Evolutionary conservation across 2,329 filamentous ascomycete species (phyloP), one percentile per base, ranked within the genome.

Genomic region (Fusarium penzigii): DNA sequence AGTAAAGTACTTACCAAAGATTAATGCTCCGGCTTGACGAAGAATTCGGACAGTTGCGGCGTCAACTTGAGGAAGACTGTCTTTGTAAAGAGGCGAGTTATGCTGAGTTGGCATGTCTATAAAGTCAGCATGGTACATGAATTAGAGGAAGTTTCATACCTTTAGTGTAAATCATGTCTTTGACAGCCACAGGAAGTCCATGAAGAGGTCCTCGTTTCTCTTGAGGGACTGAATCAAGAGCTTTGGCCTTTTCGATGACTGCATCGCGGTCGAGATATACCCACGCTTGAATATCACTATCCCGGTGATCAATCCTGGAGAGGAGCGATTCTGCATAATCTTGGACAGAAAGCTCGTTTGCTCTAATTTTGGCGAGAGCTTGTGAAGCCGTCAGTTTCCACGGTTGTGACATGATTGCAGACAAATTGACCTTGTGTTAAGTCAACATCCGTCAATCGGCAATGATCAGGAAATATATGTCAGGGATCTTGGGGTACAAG

Each of bases 101-200:
- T 78, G 74, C 43, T 78, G 72, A 0, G 82, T 85, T 2, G 82
- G 82, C 80, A 84, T 82, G 51, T 82, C 79, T 75, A 17, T 39
- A 34, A 12, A 17, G 51, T 29, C 32, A 12, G 38, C 14, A 16
- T 12, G 6, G 6, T 16, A 11, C n/a, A 13, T 14, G 17, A 43
- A n/a, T 16, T 44, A 5, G 5, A 34, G 17, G 36, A 29, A 36
- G 10, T 11, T 10, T 10, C 41, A 43, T 42, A 77, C 78, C 78
- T 63, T 79, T 81, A 0, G 78, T 85, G 61, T 75, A 77, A 56
- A 85, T 82, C 16, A 86, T 75, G 70, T 86, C 84, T 61, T 86
- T 86, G 2, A 86, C 73, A 1, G 74, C 83, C 13, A 87, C 69
- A 0, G 80, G 75, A 5, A 86, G 67, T 1, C 83, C 83, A 61